Base-by-base conservation (phyloP, 352 stramenopile genomes). In the Pythium aristosporum region DNA sequence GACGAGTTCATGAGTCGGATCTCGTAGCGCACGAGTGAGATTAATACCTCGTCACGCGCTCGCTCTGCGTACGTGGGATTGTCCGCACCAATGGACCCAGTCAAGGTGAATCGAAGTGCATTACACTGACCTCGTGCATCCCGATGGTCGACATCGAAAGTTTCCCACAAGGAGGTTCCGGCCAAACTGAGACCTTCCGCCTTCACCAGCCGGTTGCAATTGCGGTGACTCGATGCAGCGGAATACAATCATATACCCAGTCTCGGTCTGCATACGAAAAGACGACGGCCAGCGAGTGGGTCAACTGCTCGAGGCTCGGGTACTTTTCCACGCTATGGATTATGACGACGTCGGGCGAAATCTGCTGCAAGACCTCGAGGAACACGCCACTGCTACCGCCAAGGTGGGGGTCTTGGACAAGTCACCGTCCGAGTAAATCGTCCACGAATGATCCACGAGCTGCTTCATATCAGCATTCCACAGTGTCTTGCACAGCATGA, bases 271-370 rank as follows among this genome's bases (percentile, higher is more conserved):
- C 16, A 61, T 5, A 10, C 65, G 57, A 54, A 57, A 57, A 71
- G 0, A 57, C 21, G 2, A 71, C 25, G n/a, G 13, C 43, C n/a
- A 71, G 25, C 4, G 44, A 44, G 58, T 67, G 58, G 37, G 57
- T 44, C 28, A 44, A 46, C 32, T 47, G 36, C 2, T n/a, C 0
- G 13, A 71, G 48, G 7, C 18, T 28, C 18, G 47, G 49, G 49
- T 62, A 70, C 43, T 62, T 11, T 21, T 65, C 57, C 3, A 62
- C 39, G 43, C 13, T 47, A 5, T 52, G 63, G 28, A 70, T 28
- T 23, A 70, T 51, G n/a, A 46, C 47, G 16, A 70, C 32, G 30
- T 70, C 50, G 5, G 48, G 30, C 21, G 48, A 32, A 28, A 70
- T 37, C 8, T 39, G 16, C 39, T 71, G 64, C 7, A 71, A 25